phyloP scores from a whole-genome alignment of 257 asterid species.

The Salvia hispanica region DNA sequence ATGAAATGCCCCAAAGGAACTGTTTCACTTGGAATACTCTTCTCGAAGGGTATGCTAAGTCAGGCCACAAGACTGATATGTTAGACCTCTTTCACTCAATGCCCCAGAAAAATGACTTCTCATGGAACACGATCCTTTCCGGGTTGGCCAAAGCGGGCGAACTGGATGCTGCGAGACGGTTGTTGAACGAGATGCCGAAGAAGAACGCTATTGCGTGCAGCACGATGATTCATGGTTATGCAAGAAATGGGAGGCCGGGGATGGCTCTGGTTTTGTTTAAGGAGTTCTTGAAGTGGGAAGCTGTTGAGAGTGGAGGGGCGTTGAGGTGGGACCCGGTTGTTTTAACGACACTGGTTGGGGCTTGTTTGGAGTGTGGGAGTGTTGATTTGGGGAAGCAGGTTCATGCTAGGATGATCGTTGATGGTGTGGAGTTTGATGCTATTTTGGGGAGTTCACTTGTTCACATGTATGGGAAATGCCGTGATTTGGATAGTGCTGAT shows the following conservation, averaged over 20 bases:
- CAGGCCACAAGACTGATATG: slow-evolving; percentile 34
- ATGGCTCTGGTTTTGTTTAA: slow-evolving; percentile 55
- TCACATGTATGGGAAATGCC: slow-evolving; percentile 79
- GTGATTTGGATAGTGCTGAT: slow-evolving; percentile 60
- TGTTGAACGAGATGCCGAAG: slow-evolving; percentile 66
- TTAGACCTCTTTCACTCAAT: slow-evolving; percentile 48
- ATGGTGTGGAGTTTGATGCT: slow-evolving; percentile 56
- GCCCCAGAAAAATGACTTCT: slow-evolving; percentile 65
- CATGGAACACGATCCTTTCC: slow-evolving; percentile 72
- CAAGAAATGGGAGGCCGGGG: slow-evolving; percentile 48
- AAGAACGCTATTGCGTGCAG: slow-evolving; percentile 68
- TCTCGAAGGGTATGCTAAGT: slow-evolving; percentile 70
- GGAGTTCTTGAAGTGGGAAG: slow-evolving; percentile 48
- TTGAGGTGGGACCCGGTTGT: slow-evolving; percentile 52
- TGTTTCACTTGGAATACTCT: slow-evolving; percentile 74
- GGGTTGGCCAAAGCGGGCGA: slow-evolving; percentile 56
- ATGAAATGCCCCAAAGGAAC: slow-evolving; percentile 70
- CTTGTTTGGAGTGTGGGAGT: slow-evolving; percentile 55
- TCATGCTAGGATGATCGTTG: slow-evolving; percentile 59
- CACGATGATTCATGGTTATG: slow-evolving; percentile 71
- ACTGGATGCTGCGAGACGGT: slow-evolving; percentile 46
- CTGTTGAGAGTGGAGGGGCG: slow-evolving; percentile 29
- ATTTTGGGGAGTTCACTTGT: slow-evolving; percentile 73
- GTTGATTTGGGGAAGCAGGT: slow-evolving; percentile 75
- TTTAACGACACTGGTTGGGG: slow-evolving; percentile 60